A percentile compares a stretch with the other conserved stretches of the same genome.
phyloP scores from a whole-genome alignment of 306 rosid species.

The Hippophae rhamnoides region DNA sequence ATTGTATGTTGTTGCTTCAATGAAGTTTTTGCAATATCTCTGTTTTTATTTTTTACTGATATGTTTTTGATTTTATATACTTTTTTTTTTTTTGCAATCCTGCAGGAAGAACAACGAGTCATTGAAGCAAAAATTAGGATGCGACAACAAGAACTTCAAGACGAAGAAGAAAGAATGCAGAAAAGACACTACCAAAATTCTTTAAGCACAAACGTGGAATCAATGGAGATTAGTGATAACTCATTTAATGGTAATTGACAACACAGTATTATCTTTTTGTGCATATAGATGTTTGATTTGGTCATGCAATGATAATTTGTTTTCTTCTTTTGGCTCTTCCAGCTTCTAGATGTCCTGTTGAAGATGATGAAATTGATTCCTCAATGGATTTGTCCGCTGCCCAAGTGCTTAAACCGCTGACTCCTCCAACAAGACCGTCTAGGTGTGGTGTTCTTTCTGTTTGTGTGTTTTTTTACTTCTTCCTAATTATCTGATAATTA shows the following conservation, averaged over 20 bases:
- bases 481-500: neutral
- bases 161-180: conserved; percentile 83
- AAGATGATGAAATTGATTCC: conserved; percentile 57
- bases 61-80: neutral
- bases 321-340: conserved; percentile 33
- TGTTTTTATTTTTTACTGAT: conserved; percentile 7
- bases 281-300: conserved; percentile 4
- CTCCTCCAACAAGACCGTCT: conserved; percentile 42
- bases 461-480: neutral
- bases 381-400: conserved; percentile 55
- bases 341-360: conserved; percentile 50
- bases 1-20: conserved; percentile 45
- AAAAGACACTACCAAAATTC: conserved; percentile 57
- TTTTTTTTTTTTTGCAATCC: conserved; percentile 13
- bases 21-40: conserved; percentile 8
- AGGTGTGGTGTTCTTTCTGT: conserved; percentile 37
- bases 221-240: conserved; percentile 41
- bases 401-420: conserved; percentile 39
- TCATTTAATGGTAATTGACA: conserved; percentile 54
- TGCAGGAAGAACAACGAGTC: conserved; percentile 95
- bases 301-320: conserved; percentile 5
- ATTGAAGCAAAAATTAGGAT: conserved; percentile 98
- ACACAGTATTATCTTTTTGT: conserved; percentile 6
- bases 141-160: conserved; percentile 76
- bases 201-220: conserved; percentile 34